Percentiles rank a stretch among this genome's conserved stretches.
Conservation (phyloP, 768 basidiomycete species). For the Imleria badia region DNA sequence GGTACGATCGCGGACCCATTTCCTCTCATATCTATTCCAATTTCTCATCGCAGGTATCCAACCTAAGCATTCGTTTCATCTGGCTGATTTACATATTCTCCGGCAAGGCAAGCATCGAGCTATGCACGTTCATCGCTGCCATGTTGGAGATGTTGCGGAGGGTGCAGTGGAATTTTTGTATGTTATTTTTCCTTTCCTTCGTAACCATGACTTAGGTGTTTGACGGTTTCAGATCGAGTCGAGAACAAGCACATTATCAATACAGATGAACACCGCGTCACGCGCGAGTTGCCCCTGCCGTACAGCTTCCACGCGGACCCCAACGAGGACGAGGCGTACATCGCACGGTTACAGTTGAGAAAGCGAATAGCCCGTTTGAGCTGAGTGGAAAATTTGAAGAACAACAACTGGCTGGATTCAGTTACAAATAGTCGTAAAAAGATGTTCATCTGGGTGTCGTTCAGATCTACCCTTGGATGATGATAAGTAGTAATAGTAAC, state of each 20-base stretch:
- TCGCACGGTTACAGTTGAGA: conserved; percentile 6
- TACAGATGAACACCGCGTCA: conserved; percentile 75
- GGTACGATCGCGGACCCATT: conserved; percentile 39
- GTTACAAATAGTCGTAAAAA: too few relatives aligned
- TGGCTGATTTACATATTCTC: conserved; percentile 80
- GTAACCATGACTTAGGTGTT: background rate
- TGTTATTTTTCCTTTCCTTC: conserved; percentile 26
- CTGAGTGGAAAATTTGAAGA: background rate
- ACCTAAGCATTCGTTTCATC: conserved; percentile 73
- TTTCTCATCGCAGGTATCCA: conserved; percentile 52
- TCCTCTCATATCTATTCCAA: background rate
- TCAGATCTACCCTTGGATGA: too few relatives aligned
- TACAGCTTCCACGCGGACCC: conserved; percentile 57
- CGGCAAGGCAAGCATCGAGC: conserved; percentile 43
- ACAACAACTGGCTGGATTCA: background rate
- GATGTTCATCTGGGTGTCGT: too few relatives aligned
- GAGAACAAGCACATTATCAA: conserved; percentile 95
- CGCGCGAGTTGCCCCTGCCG: conserved; percentile 81
- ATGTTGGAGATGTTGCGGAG: conserved; percentile 77
- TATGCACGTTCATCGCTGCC: conserved; percentile 67
- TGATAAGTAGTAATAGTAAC: too few relatives aligned
- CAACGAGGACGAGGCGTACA: conserved; percentile 40
- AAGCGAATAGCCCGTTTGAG: conserved; percentile 22
- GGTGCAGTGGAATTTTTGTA: conserved; percentile 92
- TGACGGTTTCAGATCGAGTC: conserved; percentile 54